Evolutionary conservation across 345 rosid genomes (phyloP).

Genomic region (Isatis tinctoria): DNA sequence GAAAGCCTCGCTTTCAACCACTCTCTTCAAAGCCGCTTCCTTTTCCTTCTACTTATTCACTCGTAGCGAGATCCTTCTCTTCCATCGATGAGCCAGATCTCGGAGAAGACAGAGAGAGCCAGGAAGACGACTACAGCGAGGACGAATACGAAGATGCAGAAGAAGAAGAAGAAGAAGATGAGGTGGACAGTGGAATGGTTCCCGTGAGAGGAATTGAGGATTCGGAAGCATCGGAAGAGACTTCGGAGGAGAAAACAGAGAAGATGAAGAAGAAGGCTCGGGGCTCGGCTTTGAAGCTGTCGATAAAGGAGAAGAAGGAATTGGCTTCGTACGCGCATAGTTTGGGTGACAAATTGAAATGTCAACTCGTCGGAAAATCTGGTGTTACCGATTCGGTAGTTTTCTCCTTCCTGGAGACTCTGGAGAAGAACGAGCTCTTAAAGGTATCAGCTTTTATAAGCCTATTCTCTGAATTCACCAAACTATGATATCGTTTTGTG

Average conservation of each 20-base stretch:
- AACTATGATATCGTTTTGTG: not conserved
- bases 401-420: constrained; percentile 61
- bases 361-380: constrained; percentile 75
- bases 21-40: not conserved
- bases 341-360: constrained; percentile 72
- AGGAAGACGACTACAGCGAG: constrained; percentile 13
- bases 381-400: constrained; percentile 69
- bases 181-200: constrained; percentile 15
- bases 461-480: not conserved
- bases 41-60: not conserved
- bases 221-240: constrained; percentile 13
- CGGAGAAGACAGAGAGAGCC: constrained; percentile 13
- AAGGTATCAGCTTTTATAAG: constrained; percentile 42
- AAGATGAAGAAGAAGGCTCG: constrained; percentile 21
- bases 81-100: constrained; percentile 5
- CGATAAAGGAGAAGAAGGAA: constrained; percentile 85
- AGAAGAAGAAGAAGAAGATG: constrained; percentile 23
- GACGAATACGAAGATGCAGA: constrained; percentile 32
- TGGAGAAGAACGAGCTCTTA: constrained; percentile 77
- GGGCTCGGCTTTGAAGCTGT: constrained; percentile 34
- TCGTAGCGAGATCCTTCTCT: constrained; percentile 20
- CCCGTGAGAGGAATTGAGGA: constrained; percentile 7
- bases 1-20: not conserved
- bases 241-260: constrained; percentile 15
- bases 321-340: constrained; percentile 72